Percentiles rank a stretch among this genome's conserved stretches.
phyloP scores from a whole-genome alignment of 805 yeast genomes.

The Diddensiella santjacobensis region DNA sequence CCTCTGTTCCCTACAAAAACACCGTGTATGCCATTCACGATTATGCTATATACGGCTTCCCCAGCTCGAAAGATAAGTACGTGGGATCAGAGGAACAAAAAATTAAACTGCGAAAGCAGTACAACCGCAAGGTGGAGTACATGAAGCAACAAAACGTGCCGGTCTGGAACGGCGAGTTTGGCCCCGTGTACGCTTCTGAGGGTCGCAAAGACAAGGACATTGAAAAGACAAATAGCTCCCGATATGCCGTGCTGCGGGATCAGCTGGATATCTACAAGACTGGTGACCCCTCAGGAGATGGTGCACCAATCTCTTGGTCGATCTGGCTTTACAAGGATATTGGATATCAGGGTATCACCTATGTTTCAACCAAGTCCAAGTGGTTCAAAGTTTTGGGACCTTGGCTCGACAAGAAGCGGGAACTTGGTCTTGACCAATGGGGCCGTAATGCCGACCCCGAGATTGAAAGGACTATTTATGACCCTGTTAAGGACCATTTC shows the following conservation, averaged over 20 bases:
- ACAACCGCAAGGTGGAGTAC: conserved; percentile 43
- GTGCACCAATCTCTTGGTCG: conserved; percentile 46
- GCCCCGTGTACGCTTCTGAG: conserved; percentile 46
- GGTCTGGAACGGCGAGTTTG: conserved; percentile 54
- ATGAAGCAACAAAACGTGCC: conserved; percentile 42
- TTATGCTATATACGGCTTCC: conserved; percentile 46
- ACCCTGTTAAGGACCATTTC: conserved; percentile 38
- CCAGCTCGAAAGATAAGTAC: conserved; percentile 31
- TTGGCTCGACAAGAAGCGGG: conserved; percentile 42
- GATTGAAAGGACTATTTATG: conserved; percentile 36
- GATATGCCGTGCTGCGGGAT: conserved; percentile 44
- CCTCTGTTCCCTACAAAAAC: conserved; percentile 38
- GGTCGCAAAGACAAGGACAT: conserved; percentile 41
- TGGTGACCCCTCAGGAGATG: conserved; percentile 50
- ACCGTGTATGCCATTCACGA: conserved; percentile 51
- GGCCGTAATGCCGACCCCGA: conserved; percentile 45
- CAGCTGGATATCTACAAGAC: conserved; percentile 42
- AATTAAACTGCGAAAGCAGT: conserved; percentile 38
- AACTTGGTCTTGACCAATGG: conserved; percentile 48
- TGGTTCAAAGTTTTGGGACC: conserved; percentile 43
- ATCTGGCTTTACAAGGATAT: conserved; percentile 53
- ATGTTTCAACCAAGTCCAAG: conserved; percentile 43
- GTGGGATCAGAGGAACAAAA: conserved; percentile 37
- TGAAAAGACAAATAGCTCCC: conserved; percentile 37
- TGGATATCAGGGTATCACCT: conserved; percentile 49